phyloP scores from a whole-genome alignment of 352 stramenopile genomes.

The Phytophthora agathidicida region DNA sequence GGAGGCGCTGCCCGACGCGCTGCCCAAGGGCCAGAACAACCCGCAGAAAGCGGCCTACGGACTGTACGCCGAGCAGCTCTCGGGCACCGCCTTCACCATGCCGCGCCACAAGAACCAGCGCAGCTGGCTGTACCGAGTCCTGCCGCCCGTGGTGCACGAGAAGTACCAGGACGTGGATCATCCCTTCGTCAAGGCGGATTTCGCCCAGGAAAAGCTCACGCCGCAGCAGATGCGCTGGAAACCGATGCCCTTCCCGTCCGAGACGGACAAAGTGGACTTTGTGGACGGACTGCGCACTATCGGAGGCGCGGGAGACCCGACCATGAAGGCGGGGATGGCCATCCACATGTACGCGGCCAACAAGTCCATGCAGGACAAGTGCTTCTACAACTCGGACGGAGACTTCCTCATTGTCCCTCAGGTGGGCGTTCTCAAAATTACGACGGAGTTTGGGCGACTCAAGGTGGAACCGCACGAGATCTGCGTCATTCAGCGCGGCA shows the following conservation, averaged over 20 bases:
- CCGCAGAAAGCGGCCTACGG: constrained; percentile 91
- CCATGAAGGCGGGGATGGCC: constrained; percentile 90
- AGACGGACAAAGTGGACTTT: constrained; percentile 81
- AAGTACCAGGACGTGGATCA: constrained; percentile 59
- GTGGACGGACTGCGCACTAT: constrained; percentile 89
- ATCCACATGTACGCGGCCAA: constrained; percentile 96
- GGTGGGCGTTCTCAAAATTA: constrained; percentile 88
- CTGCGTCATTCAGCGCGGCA: constrained; percentile 94
- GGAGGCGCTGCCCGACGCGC: constrained; percentile 87
- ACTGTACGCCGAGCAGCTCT: constrained; percentile 95
- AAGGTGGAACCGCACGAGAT: constrained; percentile 91
- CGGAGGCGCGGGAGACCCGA: constrained; percentile 86
- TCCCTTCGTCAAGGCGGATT: constrained; percentile 73
- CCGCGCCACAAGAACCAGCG: constrained; percentile 89
- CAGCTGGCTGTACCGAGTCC: constrained; percentile 94
- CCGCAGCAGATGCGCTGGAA: constrained; percentile 94
- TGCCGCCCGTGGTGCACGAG: constrained; percentile 86
- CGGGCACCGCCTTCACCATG: constrained; percentile 96
- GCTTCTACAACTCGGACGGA: constrained; percentile 96
- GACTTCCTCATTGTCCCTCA: constrained; percentile 98
- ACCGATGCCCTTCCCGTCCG: constrained; percentile 75
- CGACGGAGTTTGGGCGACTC: constrained; percentile 94
- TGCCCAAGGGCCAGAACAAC: constrained; percentile 95
- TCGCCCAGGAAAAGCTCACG: constrained; percentile 69
- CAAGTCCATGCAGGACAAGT: constrained; percentile 88